Conservation (phyloP, 768 basidiomycete genomes). For the Mycena capillaripes region DNA sequence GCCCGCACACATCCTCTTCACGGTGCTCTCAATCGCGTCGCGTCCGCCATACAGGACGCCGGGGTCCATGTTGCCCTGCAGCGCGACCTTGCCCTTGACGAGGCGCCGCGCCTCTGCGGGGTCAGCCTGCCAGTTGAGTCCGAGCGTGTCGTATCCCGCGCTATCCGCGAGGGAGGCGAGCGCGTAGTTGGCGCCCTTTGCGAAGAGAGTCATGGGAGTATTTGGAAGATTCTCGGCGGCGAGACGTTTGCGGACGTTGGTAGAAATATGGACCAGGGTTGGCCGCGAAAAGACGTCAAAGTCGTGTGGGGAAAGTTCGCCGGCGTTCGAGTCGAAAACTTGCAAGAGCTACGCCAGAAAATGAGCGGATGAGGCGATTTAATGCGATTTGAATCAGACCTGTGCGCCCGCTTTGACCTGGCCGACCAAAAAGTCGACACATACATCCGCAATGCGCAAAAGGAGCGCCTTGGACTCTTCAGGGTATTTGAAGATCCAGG, state of each 20-base stretch:
- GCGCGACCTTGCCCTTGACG: constrained; percentile 72
- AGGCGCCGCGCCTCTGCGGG: constrained; percentile 76
- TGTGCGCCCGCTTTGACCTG: constrained; percentile 97
- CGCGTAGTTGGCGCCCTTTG: constrained; percentile 92
- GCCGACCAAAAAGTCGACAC: constrained; percentile 90
- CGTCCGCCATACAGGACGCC: constrained; percentile 86
- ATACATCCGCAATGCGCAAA: constrained; percentile 86
- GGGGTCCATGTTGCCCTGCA: constrained; percentile 97
- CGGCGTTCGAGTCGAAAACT: constrained; percentile 97
- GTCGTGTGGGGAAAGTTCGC: constrained; percentile 91
- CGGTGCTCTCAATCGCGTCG: constrained; percentile 88
- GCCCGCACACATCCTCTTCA: constrained; percentile 84
- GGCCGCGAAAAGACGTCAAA: constrained; percentile 90
- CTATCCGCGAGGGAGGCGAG: constrained; percentile 70
- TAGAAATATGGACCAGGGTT: constrained; percentile 79
- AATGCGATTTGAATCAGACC: constrained; percentile 58
- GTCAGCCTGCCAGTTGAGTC: constrained; percentile 93
- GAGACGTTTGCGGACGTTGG: constrained; percentile 74
- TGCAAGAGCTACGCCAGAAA: constrained; percentile 81
- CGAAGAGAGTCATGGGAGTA: constrained; percentile 92
- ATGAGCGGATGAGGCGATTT: constrained; percentile 9
- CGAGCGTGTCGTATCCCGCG: constrained; percentile 88
- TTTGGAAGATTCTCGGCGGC: constrained; percentile 62
- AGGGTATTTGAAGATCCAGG: constrained; percentile 94
- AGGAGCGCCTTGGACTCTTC: constrained; percentile 86